Evolutionary conservation across 169 alveolate species (phyloP).

Genomic region (Plasmodium cynomolgi): DNA sequence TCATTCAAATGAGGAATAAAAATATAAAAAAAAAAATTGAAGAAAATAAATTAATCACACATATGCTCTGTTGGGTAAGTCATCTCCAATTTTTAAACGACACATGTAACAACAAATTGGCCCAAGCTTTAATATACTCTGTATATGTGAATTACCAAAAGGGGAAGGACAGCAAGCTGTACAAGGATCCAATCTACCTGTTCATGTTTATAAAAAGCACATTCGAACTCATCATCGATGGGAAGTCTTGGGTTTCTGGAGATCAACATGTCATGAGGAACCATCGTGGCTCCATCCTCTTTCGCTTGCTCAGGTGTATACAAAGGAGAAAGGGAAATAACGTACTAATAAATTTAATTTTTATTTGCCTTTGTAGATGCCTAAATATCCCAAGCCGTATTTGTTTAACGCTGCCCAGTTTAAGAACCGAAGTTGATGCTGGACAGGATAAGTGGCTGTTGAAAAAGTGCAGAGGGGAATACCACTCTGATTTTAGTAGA

Average conservation of each 20-base stretch:
- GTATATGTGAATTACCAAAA: constrained; percentile 58
- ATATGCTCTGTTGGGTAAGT: constrained; percentile 52
- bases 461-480: constrained; percentile 14
- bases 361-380: constrained; percentile 51
- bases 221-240: constrained; percentile 10
- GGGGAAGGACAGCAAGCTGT: constrained; percentile 1
- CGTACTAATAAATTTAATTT: constrained; percentile 29
- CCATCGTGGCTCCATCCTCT: constrained; percentile 25
- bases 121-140: constrained; percentile 50
- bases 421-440: constrained; percentile 5
- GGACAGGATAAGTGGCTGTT: constrained; percentile 1
- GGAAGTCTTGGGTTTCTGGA: constrained; percentile 34
- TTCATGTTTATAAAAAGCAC: constrained; percentile 42
- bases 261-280: constrained; percentile 11
- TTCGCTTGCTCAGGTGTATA: constrained; percentile 42
- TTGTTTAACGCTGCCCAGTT: constrained; percentile 37
- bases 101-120: constrained; percentile 33
- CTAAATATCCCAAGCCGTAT: constrained; percentile 69
- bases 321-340: constrained; percentile 48
- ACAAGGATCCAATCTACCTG: constrained; percentile 55
- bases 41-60: constrained; percentile 26
- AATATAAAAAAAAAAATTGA: constrained; percentile 53
- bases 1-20: background rate
- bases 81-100: constrained; percentile 36
- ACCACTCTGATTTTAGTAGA: constrained; percentile 13